Base-by-base conservation (phyloP, 495 filamentous ascomycete species). In the Penicillium arizonense region DNA sequence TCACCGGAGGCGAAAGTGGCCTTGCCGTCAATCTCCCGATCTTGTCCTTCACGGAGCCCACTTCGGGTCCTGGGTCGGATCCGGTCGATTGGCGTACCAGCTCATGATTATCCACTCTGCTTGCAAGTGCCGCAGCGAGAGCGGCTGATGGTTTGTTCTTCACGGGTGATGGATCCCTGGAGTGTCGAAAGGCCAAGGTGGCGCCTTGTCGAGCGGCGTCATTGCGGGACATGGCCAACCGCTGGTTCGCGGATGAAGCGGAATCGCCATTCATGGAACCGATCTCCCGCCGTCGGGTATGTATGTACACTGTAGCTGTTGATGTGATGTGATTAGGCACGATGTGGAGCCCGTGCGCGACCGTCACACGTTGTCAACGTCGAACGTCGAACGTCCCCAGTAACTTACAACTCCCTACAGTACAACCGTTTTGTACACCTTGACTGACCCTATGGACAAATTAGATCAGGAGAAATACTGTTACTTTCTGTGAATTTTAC, bases 21-120 rank as follows among this genome's bases (percentile, higher is more conserved):
- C 59, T 62, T 13, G 57, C 56, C n/a, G 69, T 61, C 40, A 70
- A 70, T 43, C 50, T 58, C 36, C 67, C 69, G 32, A 77, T 74
- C 51, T 73, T 76, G 47, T 75, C 73, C 59, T 55, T 73, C 32
- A 77, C 72, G 3, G 73, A 72, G 37, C 71, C 73, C 16, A 63
- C 59, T 55, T 71, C 70, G 6, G 70, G 74, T 8, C 51, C 63
- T n/a, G 56, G 39, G n/a, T 65, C 60, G 11, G 65, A 66, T 39
- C 53, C 56, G 40, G 49, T 41, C 21, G 55, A 43, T 24, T 46
- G 55, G 45, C 39, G 55, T 45, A 45, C 53, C 4, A 41, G 18
- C 14, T 52, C 53, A 58, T 60, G 47, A 14, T 52, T 58, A 45
- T 60, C 57, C 45, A 50, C 45, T 5, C 52, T 52, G 40, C 57